Evolutionary conservation across 1,284 basidiomycete species (phyloP).

Genomic region (Phaffia rhodozyma): DNA sequence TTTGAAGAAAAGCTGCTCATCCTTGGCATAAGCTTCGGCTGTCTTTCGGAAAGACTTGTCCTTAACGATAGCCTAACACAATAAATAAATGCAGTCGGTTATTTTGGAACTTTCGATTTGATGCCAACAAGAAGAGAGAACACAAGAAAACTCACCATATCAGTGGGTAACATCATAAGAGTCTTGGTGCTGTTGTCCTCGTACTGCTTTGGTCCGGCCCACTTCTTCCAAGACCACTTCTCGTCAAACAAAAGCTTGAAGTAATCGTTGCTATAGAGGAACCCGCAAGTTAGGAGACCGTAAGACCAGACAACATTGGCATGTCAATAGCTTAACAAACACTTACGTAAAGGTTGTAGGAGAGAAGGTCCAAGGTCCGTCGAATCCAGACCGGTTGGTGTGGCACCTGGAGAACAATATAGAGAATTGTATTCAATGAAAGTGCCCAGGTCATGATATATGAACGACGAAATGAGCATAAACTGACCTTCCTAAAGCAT

Average conservation of each 20-base stretch:
- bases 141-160: background rate
- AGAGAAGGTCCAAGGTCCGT: constrained; percentile 60
- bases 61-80: constrained; percentile 48
- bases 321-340: background rate
- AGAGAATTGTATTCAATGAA: constrained; percentile 52
- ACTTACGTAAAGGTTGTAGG: constrained; percentile 30
- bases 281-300: constrained; percentile 38
- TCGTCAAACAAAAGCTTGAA: constrained; percentile 79
- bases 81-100: background rate
- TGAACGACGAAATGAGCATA: too few species aligned
- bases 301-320: background rate
- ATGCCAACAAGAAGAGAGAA: background rate
- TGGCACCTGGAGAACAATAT: constrained; percentile 43
- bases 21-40: constrained; percentile 69
- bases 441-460: background rate
- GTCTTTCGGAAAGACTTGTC: constrained; percentile 83
- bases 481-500: background rate
- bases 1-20: constrained; percentile 74
- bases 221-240: constrained; percentile 51
- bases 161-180: constrained; percentile 16
- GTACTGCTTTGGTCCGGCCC: constrained; percentile 77
- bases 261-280: constrained; percentile 82
- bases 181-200: constrained; percentile 78
- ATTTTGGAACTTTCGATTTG: too few species aligned
- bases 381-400: constrained; percentile 63